Conservation (phyloP, 345 rosid genomes). For the Garcia nutans region DNA sequence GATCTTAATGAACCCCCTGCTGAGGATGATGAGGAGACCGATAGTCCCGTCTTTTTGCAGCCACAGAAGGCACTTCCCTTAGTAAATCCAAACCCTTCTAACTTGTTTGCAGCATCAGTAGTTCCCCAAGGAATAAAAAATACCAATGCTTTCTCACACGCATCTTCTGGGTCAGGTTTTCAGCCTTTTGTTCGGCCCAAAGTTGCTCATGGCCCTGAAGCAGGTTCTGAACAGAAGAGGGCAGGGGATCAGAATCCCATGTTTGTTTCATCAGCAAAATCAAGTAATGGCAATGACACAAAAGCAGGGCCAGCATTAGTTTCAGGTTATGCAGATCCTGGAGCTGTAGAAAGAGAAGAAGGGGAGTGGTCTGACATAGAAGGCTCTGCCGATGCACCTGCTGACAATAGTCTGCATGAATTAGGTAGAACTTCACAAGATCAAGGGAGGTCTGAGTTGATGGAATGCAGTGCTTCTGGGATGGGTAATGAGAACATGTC, state of each 20-base stretch:
- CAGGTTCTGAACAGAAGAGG: constrained; percentile 40
- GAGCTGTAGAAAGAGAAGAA: constrained; percentile 79
- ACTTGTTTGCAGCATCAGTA: constrained; percentile 47
- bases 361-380: constrained; percentile 93
- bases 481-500: constrained; percentile 18
- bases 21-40: constrained; percentile 65
- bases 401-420: constrained; percentile 27
- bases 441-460: constrained; percentile 26
- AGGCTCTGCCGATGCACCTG: constrained; percentile 40
- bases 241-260: constrained; percentile 31
- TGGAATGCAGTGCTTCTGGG: constrained; percentile 35
- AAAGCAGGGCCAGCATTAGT: constrained; percentile 32
- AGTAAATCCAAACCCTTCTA: constrained; percentile 42
- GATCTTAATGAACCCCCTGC: constrained; percentile 98
- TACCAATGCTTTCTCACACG: constrained; percentile 67
- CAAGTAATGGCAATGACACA: constrained; percentile 33
- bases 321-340: constrained; percentile 36
- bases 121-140: constrained; percentile 46
- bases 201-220: constrained; percentile 35
- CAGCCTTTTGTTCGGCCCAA: constrained; percentile 78
- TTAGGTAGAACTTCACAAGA: constrained; percentile 40
- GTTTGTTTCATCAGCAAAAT: constrained; percentile 33
- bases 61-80: constrained; percentile 62
- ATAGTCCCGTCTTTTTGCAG: constrained; percentile 41
- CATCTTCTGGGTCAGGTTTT: constrained; percentile 79